Evolutionary conservation across 257 asterid genomes (phyloP), one percentile per base, ranked within the genome.

Genomic region (Salvia rosmarinus): DNA sequence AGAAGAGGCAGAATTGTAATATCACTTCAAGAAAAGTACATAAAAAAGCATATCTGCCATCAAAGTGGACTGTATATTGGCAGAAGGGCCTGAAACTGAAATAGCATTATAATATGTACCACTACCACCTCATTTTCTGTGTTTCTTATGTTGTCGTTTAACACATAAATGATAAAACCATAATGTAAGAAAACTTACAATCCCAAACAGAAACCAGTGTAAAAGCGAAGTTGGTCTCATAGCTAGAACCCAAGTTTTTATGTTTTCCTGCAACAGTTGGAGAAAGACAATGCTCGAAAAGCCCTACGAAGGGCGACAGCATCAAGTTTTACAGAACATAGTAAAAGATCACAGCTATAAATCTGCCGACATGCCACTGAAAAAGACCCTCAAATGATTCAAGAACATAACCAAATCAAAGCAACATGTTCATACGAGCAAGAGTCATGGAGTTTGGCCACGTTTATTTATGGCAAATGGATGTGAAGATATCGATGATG

Each of bases 1-100:
- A n/a, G n/a, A n/a, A 25, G 30, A 25, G 37, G 37, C 37, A 32
- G 37, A 28, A 32, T 3, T 2, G 35, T 64, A 50, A 9, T 63
- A 9, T 32, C 37, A 66, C 14, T 11, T 28, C 40, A 14, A 25
- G 59, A 43, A 32, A 51, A 32, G 43, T 44, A 40, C 23, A 64
- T 32, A 8, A 10, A 34, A 34, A 35, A 61, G 68, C 56, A 64
- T 64, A 23, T 25, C 25, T 43, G 57, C 25, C 57, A 64, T 64
- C 43, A 64, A 60, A 25, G 57, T 64, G 67, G 35, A 32, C 30
- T 25, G 30, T 25, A 25, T 25, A 25, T 25, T 25, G 14, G 12
- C 70, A 44, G 37, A 6, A 40, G 37, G 13, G 5, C 5, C 37
- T 62, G 68, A 30, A 60, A 60, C 37, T 37, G 32, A 17, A 61